phyloP scores from a whole-genome alignment of 805 yeast genomes.

The Saccharomycopsis microspora region DNA sequence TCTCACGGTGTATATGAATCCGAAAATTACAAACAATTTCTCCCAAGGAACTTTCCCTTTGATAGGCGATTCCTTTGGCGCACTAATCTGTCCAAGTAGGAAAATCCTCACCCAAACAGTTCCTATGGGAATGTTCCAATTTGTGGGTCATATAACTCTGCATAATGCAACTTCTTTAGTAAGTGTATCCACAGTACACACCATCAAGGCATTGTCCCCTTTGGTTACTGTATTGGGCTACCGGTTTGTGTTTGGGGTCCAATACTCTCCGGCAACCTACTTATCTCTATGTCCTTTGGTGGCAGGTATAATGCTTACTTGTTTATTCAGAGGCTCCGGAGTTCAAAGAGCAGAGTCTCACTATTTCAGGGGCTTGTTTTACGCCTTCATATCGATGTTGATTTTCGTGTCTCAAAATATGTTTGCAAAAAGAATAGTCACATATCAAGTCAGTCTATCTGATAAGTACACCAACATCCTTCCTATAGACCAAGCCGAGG shows the following conservation, averaged over 20 bases:
- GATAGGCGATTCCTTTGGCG: constrained; percentile 20
- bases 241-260: constrained; percentile 43
- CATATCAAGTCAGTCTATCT: constrained; percentile 25
- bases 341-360: too few relatives aligned
- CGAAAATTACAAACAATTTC: constrained; percentile 20
- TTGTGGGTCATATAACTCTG: constrained; percentile 81
- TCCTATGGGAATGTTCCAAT: constrained; percentile 94
- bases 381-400: constrained; percentile 31
- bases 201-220: constrained; percentile 88
- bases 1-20: constrained; percentile 26
- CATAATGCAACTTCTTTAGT: constrained; percentile 87
- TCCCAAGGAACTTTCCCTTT: constrained; percentile 27
- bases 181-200: constrained; percentile 92
- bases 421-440: constrained; percentile 64
- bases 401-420: constrained; percentile 73
- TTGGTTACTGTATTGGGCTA: constrained; percentile 77
- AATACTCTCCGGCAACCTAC: constrained; percentile 58
- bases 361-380: constrained; percentile 24
- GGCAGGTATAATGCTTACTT: constrained; percentile 74
- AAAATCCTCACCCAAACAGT: constrained; percentile 53
- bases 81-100: constrained; percentile 44
- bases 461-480: constrained; percentile 11
- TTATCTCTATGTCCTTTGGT: constrained; percentile 70
- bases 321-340: constrained; percentile 31
- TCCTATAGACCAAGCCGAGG: constrained; percentile 18